Evolutionary conservation across 2,329 filamentous ascomycete species (phyloP).

Genomic region (Chaetomiaceae sp.): DNA sequence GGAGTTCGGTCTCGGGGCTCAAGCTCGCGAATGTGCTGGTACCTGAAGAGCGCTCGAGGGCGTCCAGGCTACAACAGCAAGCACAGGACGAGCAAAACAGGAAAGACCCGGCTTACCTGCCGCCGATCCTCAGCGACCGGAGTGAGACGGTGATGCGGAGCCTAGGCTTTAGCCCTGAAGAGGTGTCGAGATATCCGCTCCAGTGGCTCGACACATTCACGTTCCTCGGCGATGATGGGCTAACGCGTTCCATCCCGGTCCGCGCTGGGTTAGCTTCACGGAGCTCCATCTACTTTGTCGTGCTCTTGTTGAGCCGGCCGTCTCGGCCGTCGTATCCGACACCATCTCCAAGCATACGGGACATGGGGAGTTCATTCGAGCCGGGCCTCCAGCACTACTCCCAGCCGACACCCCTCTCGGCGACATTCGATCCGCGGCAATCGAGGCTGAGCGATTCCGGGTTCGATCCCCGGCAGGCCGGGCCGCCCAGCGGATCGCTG

Average conservation of each 20-base stretch:
- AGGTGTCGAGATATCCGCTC: constrained; percentile 48
- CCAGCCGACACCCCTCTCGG: constrained; percentile 44
- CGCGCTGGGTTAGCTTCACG: constrained; percentile 56
- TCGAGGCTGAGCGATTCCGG: constrained; percentile 35
- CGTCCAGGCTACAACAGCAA: constrained; percentile 42
- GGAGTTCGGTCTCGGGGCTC: constrained; percentile 43
- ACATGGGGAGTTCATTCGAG: constrained; percentile 41
- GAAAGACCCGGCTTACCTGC: constrained; percentile 59
- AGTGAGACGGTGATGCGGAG: constrained; percentile 52
- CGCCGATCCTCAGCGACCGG: constrained; percentile 56
- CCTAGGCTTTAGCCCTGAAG: constrained; percentile 51
- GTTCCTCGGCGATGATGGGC: constrained; percentile 50
- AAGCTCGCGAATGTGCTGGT: constrained; percentile 53
- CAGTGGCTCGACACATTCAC: constrained; percentile 53
- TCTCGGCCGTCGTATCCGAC: constrained; percentile 40
- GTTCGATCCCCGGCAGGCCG: constrained; percentile 27
- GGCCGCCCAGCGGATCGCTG: constrained; percentile 27
- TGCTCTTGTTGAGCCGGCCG: constrained; percentile 42
- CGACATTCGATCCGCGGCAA: constrained; percentile 45
- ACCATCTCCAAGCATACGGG: constrained; percentile 42
- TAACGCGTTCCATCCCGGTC: constrained; percentile 45
- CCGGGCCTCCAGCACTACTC: constrained; percentile 36
- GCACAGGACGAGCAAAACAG: constrained; percentile 55
- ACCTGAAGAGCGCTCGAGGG: constrained; percentile 48
- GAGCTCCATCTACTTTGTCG: constrained; percentile 59